Evolutionary conservation across 2,329 filamentous ascomycete species (phyloP).

Genomic region (Septoria petroselini): DNA sequence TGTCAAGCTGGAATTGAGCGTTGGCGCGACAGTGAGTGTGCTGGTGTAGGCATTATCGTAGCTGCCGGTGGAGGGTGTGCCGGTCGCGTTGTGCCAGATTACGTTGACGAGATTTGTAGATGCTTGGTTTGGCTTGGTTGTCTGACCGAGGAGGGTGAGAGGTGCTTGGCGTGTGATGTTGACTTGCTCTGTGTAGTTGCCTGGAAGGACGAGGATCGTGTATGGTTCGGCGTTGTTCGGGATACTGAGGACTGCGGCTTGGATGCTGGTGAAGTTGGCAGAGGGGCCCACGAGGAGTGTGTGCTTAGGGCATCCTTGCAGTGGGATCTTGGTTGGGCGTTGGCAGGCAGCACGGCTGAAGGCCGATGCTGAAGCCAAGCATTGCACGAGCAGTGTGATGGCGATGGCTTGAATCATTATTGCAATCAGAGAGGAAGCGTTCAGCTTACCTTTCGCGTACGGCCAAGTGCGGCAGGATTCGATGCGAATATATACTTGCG

Average conservation of each 20-base stretch:
- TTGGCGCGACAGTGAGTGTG: slow-evolving; percentile 62
- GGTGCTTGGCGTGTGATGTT: slow-evolving; percentile 63
- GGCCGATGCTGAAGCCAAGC: background rate
- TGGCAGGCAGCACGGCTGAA: slow-evolving; percentile 36
- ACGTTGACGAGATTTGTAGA: slow-evolving; percentile 54
- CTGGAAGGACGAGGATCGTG: slow-evolving; percentile 59
- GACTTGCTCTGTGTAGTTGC: slow-evolving; percentile 61
- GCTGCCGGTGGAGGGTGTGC: slow-evolving; percentile 42
- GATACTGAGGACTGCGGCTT: slow-evolving; percentile 49
- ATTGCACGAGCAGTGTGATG: background rate
- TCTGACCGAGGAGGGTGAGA: slow-evolving; percentile 61
- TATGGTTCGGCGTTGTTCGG: slow-evolving; percentile 46
- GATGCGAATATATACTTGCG: background rate
- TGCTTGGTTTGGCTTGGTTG: slow-evolving; percentile 47
- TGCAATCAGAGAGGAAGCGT: background rate
- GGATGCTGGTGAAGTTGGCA: slow-evolving; percentile 40
- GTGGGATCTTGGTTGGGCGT: slow-evolving; percentile 37
- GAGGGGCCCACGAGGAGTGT: slow-evolving; percentile 35
- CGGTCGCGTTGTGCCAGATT: slow-evolving; percentile 57
- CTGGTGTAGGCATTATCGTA: slow-evolving; percentile 62
- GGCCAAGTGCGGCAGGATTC: background rate
- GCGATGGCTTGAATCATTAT: background rate
- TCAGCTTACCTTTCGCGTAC: background rate
- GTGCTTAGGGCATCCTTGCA: slow-evolving; percentile 41
- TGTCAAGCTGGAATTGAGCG: slow-evolving; percentile 59